Evolutionary conservation across 2,329 filamentous ascomycete genomes (phyloP).

Genomic region (Apiospora aurea): DNA sequence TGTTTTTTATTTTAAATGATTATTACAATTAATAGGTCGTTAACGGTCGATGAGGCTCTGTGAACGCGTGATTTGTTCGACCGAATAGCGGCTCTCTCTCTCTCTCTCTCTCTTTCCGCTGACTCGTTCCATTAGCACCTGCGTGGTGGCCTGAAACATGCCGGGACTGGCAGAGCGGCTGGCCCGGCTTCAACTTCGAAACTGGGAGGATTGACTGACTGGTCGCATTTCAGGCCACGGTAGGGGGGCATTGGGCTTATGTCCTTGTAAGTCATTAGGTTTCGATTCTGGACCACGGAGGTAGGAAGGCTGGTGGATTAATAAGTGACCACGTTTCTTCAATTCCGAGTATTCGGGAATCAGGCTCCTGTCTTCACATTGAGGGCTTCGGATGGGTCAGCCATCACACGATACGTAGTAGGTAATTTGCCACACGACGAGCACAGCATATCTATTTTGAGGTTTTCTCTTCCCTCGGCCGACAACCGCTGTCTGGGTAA

Average conservation of each 20-base stretch:
- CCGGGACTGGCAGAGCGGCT: not conserved
- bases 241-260: not conserved
- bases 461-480: not conserved
- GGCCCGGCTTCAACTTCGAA: not conserved
- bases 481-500: not conserved
- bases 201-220: not conserved
- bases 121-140: not conserved
- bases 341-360: not conserved
- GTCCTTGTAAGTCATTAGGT: not conserved
- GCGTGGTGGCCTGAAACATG: not conserved
- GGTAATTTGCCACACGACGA: not conserved
- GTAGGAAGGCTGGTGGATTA: not conserved
- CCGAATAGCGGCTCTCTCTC: not conserved
- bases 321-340: not conserved
- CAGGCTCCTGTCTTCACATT: not conserved
- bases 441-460: too few species aligned
- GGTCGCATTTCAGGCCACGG: too few species aligned
- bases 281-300: not conserved
- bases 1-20: slow-evolving; percentile 26
- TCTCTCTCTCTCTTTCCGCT: not conserved
- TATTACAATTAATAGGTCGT: slow-evolving; percentile 25
- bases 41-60: not conserved
- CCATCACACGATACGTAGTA: not conserved
- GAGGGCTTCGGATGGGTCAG: not conserved
- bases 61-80: not conserved